A percentile compares a stretch with the other conserved stretches of the same genome.
Conservation (phyloP, 73 alveolate species). For the Stentor roeselii region DNA sequence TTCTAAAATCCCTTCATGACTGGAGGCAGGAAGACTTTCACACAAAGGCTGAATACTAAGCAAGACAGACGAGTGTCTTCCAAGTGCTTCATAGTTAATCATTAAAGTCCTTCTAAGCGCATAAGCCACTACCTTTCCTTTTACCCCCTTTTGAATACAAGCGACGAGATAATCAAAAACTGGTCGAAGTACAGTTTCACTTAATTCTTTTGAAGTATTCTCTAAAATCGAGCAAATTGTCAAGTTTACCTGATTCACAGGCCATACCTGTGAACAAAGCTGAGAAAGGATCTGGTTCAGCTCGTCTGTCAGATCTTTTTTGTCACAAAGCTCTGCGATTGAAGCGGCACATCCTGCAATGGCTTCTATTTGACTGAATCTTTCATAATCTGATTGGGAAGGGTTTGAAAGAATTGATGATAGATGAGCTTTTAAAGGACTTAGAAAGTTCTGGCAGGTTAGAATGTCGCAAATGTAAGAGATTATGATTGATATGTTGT, state of each 20-base stretch:
- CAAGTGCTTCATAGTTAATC: background rate
- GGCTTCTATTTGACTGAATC: slow-evolving; percentile 16
- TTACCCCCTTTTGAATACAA: background rate
- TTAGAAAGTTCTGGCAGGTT: background rate
- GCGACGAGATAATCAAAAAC: background rate
- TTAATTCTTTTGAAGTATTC: background rate
- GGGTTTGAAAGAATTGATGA: background rate
- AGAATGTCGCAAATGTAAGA: background rate
- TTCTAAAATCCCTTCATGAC: slow-evolving; percentile 1
- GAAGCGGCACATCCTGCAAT: background rate
- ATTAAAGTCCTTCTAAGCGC: background rate
- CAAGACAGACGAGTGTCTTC: background rate
- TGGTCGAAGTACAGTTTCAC: background rate
- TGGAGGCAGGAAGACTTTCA: background rate
- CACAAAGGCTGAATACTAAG: background rate
- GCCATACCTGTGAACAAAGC: slow-evolving; percentile 15
- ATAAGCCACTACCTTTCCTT: background rate
- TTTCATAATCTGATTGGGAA: background rate
- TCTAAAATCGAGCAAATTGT: background rate
- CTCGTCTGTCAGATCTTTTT: background rate
- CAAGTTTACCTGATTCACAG: background rate
- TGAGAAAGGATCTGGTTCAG: background rate
- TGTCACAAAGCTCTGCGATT: background rate
- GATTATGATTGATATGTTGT: background rate
- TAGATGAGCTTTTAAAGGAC: background rate